phyloP scores from a whole-genome alignment of 805 yeast genomes.

The Zygotorulaspora danielsina region DNA sequence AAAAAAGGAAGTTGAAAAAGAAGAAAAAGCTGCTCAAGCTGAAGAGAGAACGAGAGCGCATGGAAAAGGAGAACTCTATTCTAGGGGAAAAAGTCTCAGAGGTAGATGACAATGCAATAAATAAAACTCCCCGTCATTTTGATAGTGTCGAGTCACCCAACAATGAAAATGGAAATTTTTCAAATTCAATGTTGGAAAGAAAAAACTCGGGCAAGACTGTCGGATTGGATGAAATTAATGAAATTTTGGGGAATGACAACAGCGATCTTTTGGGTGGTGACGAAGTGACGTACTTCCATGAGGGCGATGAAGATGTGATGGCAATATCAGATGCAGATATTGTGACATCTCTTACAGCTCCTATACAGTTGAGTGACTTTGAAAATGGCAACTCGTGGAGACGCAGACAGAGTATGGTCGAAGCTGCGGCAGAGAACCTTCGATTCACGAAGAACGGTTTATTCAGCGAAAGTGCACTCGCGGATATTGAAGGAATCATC shows the following conservation, averaged over 20 bases:
- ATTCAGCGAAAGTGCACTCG: conserved; percentile 68
- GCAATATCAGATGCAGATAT: conserved; percentile 31
- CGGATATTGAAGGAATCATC: conserved; percentile 62
- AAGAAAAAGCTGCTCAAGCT: conserved; percentile 33
- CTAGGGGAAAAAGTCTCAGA: conserved; percentile 5
- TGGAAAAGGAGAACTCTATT: conserved; percentile 23
- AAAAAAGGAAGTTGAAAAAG: conserved; percentile 33
- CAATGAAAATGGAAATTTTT: conserved; percentile 1
- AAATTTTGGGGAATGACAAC: conserved; percentile 28
- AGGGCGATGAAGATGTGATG: conserved; percentile 11
- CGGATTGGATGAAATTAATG: conserved; percentile 33
- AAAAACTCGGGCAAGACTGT: conserved; percentile 29
- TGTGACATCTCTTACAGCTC: conserved; percentile 35
- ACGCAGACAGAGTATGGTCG: conserved; percentile 65
- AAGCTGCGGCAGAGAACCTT: conserved; percentile 72
- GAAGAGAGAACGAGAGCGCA: conserved; percentile 31
- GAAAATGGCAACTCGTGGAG: conserved; percentile 37
- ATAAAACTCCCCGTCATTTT: conserved; percentile 4
- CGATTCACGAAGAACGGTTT: conserved; percentile 72
- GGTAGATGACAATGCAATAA: conserved; percentile 2
- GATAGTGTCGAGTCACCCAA: conserved; percentile 2
- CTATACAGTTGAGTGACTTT: conserved; percentile 27
- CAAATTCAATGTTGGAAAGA: conserved; percentile 8
- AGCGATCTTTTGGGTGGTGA: conserved; percentile 19
- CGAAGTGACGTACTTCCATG: conserved; percentile 8